Evolutionary conservation across 352 stramenopile genomes (phyloP).

Genomic region (Phytophthora sansomeana): DNA sequence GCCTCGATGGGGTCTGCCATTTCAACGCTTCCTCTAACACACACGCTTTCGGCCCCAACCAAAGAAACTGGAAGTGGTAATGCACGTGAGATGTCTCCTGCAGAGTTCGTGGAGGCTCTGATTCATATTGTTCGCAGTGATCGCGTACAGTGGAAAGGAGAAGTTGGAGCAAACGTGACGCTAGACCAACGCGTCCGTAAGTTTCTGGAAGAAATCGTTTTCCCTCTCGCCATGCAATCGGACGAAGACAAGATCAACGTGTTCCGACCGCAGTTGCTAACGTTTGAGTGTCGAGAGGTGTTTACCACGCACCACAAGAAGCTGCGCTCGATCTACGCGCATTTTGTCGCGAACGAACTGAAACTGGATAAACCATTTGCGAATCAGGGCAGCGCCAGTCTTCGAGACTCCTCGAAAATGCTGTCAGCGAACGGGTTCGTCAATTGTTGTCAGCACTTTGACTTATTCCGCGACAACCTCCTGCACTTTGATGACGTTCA

Average conservation of each 20-base stretch:
- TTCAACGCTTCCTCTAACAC: slow-evolving; percentile 25
- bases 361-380: slow-evolving; percentile 6
- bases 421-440: slow-evolving; percentile 60
- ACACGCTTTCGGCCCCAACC: slow-evolving; percentile 29
- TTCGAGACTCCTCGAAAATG: slow-evolving; percentile 37
- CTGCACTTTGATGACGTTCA: slow-evolving; percentile 71
- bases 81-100: slow-evolving; percentile 61
- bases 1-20: slow-evolving; percentile 31
- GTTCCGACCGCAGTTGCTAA: slow-evolving; percentile 59
- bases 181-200: slow-evolving; percentile 54
- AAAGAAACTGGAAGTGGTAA: slow-evolving; percentile 10
- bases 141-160: slow-evolving; percentile 32
- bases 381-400: slow-evolving; percentile 14
- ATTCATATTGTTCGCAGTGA: slow-evolving; percentile 60
- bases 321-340: slow-evolving; percentile 50
- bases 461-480: slow-evolving; percentile 65
- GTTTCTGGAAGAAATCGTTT: slow-evolving; percentile 62
- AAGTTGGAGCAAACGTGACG: slow-evolving; percentile 1
- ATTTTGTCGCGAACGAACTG: slow-evolving; percentile 43
- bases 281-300: slow-evolving; percentile 56
- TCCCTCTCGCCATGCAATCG: slow-evolving; percentile 55
- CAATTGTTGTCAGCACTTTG: slow-evolving; percentile 55
- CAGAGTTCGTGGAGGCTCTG: slow-evolving; percentile 74
- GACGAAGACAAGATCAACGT: slow-evolving; percentile 58
- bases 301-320: slow-evolving; percentile 60